These are phyloP conservation scores for Cutaneotrichosporon cavernicola DNA, from an alignment of 1,284 basidiomycete genomes.

Conservation along the genomic window DNA sequence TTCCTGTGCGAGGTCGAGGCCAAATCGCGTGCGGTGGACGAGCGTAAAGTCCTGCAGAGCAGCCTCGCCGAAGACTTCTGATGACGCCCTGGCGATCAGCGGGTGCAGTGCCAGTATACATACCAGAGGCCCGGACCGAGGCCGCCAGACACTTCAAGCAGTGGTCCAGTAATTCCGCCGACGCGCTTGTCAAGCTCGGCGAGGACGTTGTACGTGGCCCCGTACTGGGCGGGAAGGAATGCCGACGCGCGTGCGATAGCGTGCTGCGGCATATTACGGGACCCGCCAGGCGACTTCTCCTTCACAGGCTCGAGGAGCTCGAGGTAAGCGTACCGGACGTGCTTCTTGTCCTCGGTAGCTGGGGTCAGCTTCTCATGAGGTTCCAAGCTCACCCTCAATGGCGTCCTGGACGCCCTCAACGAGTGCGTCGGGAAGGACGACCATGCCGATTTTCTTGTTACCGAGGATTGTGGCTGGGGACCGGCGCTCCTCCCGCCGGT, in stretches of 20 bases:
- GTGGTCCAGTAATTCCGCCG: constrained; percentile 31
- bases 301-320: constrained; percentile 25
- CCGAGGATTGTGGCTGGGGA: constrained; percentile 79
- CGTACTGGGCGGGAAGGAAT: constrained; percentile 55
- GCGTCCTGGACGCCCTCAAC: constrained; percentile 41
- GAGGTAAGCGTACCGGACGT: constrained; percentile 33
- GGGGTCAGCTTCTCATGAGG: background rate
- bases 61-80: constrained; percentile 43
- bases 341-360: constrained; percentile 27
- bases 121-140: constrained; percentile 55
- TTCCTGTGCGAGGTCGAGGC: constrained; percentile 39
- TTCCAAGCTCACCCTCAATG: constrained; percentile 43
- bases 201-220: constrained; percentile 53
- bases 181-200: constrained; percentile 48
- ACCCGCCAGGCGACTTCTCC: constrained; percentile 16
- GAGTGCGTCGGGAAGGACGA: constrained; percentile 69
- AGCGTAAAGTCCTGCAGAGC: constrained; percentile 26
- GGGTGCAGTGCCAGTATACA: constrained; percentile 9
- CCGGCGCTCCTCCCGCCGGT: constrained; percentile 57
- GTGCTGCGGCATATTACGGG: constrained; percentile 24
- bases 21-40: constrained; percentile 42
- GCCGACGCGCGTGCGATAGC: constrained; percentile 54
- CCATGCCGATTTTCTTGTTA: constrained; percentile 65
- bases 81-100: constrained; percentile 26
- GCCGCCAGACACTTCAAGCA: constrained; percentile 53